phyloP scores from a whole-genome alignment of 2,329 filamentous ascomycete genomes.

The Alternaria viburni region DNA sequence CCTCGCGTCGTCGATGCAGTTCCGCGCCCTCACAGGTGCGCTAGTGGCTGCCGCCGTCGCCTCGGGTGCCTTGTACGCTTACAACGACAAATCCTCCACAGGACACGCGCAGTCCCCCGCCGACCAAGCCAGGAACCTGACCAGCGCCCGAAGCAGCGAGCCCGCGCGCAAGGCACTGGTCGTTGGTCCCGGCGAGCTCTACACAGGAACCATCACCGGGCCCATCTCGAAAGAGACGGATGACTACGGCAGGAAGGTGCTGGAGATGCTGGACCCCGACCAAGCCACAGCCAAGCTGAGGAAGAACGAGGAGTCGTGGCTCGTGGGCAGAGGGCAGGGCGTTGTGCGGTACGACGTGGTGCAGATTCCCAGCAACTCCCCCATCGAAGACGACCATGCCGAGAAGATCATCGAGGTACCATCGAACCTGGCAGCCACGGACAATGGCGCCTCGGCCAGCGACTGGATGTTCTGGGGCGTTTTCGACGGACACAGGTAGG shows the following conservation, averaged over 20 bases:
- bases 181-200: constrained; percentile 88
- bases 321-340: constrained; percentile 86
- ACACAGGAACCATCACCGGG: constrained; percentile 84
- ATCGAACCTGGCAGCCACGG: constrained; percentile 61
- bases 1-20: constrained; percentile 75
- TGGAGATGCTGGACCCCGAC: constrained; percentile 96
- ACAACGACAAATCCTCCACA: constrained; percentile 54
- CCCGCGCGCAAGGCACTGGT: constrained; percentile 72
- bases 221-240: constrained; percentile 88
- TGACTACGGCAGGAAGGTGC: constrained; percentile 80
- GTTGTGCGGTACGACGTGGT: constrained; percentile 95
- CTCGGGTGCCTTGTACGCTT: constrained; percentile 78
- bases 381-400: constrained; percentile 97
- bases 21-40: constrained; percentile 70
- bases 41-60: constrained; percentile 72
- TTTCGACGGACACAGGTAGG: constrained; percentile 93
- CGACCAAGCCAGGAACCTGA: constrained; percentile 43
- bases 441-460: constrained; percentile 64
- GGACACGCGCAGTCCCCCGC: constrained; percentile 27
- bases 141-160: constrained; percentile 54
- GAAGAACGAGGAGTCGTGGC: constrained; percentile 88
- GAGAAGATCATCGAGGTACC: constrained; percentile 97
- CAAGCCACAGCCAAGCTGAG: constrained; percentile 90
- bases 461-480: constrained; percentile 99
- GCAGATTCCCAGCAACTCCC: constrained; percentile 92